Evolutionary conservation across 75 land plant genomes (phyloP).

Genomic region (Picea sitchensis): DNA sequence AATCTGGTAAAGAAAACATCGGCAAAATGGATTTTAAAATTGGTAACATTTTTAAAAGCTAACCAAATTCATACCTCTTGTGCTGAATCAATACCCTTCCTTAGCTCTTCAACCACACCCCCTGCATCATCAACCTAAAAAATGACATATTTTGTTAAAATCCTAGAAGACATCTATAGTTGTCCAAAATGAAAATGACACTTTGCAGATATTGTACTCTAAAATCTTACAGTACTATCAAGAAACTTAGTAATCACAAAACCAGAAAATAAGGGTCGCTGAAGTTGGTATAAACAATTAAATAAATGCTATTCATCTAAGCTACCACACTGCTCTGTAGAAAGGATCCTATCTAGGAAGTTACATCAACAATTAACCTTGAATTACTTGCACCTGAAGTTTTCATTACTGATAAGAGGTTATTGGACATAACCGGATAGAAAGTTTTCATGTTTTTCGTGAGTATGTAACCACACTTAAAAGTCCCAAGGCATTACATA

Average conservation of each 20-base stretch:
- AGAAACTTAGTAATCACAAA: neutral
- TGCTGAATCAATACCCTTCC: conserved; percentile 50
- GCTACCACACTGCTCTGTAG: neutral
- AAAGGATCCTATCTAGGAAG: neutral
- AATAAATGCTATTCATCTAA: no score
- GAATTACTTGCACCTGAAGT: neutral
- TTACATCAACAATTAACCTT: neutral
- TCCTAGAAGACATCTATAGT: neutral
- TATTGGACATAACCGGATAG: neutral
- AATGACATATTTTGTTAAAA: neutral
- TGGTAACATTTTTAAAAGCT: neutral
- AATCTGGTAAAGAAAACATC: neutral
- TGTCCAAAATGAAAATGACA: neutral
- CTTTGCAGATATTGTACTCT: neutral
- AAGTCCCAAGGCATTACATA: no score
- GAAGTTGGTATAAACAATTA: no score
- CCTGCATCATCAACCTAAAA: conserved; percentile 51
- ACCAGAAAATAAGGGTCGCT: no score
- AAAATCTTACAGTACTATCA: neutral
- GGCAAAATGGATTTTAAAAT: neutral
- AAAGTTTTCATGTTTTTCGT: no score
- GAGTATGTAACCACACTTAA: no score
- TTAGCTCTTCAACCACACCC: conserved; percentile 48
- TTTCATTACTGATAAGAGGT: neutral
- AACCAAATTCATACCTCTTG: conserved; percentile 32